Evolutionary conservation across 176 grass and related monocot genomes (phyloP).

Genomic region (Rhynchospora breviuscula): DNA sequence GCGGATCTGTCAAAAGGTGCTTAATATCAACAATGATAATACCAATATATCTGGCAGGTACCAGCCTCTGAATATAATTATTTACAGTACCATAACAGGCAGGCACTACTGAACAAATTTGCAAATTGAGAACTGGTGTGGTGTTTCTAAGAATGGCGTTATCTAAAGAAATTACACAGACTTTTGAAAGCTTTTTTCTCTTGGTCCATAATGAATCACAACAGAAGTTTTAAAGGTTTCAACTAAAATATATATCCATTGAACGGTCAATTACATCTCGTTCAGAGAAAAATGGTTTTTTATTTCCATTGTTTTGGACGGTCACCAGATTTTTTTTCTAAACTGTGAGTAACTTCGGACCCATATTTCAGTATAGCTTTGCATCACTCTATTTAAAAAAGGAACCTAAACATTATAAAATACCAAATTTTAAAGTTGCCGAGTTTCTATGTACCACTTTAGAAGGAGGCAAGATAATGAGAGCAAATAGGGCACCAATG

Average conservation of each 20-base stretch:
- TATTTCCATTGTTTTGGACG: background rate
- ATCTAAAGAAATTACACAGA: background rate
- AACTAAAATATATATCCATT: background rate
- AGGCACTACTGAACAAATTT: background rate
- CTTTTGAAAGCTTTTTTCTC: background rate
- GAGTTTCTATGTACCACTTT: slow-evolving; percentile 34
- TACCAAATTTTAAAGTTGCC: background rate
- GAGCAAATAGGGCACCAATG: slow-evolving; percentile 39
- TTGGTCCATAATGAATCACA: background rate
- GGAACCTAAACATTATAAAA: background rate
- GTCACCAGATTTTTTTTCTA: background rate
- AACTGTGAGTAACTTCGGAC: background rate
- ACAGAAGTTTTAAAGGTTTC: background rate
- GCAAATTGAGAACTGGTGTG: background rate
- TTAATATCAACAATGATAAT: background rate
- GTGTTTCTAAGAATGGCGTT: background rate
- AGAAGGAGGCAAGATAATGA: slow-evolving; percentile 40
- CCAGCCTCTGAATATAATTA: background rate
- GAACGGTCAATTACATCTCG: background rate
- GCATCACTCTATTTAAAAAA: background rate
- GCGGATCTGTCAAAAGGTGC: slow-evolving; percentile 23
- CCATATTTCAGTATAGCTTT: background rate
- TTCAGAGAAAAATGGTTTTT: background rate
- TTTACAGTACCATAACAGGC: background rate
- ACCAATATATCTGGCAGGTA: background rate